Conservation (phyloP, 495 filamentous ascomycete genomes). For the Penicillium canescens region DNA sequence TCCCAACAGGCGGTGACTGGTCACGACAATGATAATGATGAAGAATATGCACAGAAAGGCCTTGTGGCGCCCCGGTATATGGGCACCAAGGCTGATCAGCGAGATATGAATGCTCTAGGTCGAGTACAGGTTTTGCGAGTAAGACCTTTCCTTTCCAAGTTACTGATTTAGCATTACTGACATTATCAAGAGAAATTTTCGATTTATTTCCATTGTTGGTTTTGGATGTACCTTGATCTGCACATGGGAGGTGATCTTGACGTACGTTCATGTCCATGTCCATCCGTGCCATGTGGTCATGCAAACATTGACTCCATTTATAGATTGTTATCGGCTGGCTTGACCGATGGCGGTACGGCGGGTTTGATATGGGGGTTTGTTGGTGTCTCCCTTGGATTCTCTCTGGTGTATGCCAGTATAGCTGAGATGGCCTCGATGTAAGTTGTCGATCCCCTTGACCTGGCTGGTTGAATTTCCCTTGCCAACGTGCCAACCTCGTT, state of each 20-base stretch:
- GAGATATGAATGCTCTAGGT: conserved; percentile 46
- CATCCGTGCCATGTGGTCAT: neutral
- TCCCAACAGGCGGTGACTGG: conserved; percentile 12
- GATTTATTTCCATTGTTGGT: conserved; percentile 49
- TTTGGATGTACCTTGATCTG: conserved; percentile 47
- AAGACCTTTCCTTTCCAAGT: conserved; percentile 2
- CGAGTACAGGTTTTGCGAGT: conserved; percentile 46
- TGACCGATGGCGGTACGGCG: conserved; percentile 57
- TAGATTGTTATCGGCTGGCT: conserved; percentile 41
- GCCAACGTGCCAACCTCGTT: neutral
- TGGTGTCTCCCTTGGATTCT: conserved; percentile 45
- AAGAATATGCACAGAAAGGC: conserved; percentile 26
- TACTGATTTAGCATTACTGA: conserved; percentile 2
- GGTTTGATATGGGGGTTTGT: conserved; percentile 60
- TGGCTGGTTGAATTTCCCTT: neutral
- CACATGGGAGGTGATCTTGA: conserved; percentile 50
- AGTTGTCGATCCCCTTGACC: neutral
- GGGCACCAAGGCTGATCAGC: conserved; percentile 39
- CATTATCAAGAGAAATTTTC: conserved; percentile 46
- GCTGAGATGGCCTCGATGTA: conserved; percentile 61
- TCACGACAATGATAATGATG: conserved; percentile 23
- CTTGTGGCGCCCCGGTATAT: conserved; percentile 40
- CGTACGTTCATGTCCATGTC: conserved; percentile 27
- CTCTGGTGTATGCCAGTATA: conserved; percentile 51
- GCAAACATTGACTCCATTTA: conserved; percentile 3